These are phyloP conservation scores for Dictyostelium capitatum DNA, from an alignment of 78 protist species.

Conservation along the genomic window DNA sequence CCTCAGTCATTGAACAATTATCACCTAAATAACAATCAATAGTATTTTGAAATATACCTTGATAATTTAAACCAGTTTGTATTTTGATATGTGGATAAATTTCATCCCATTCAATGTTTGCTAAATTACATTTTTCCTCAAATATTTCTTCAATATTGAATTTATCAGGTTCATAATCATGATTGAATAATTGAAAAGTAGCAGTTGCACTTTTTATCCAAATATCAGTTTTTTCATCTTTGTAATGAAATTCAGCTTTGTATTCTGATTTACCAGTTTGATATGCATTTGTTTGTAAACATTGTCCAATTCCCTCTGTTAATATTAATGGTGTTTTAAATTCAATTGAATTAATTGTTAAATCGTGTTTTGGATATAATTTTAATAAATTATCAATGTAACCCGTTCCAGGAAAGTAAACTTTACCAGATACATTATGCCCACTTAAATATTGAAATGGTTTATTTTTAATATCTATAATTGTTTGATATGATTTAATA, in stretches of 20 bases:
- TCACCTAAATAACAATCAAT: not conserved
- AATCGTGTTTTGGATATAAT: constrained; percentile 1
- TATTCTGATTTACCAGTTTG: not conserved
- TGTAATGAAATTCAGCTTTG: not conserved
- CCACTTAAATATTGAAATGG: constrained; percentile 38
- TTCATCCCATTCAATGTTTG: not conserved
- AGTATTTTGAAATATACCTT: not conserved
- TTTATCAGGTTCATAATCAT: not conserved
- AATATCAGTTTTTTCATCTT: not conserved
- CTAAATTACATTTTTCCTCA: not conserved
- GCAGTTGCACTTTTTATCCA: not conserved
- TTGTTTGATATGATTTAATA: constrained; percentile 20
- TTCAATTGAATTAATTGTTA: constrained; percentile 4
- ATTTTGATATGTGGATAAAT: not conserved
- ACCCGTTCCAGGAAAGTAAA: constrained; percentile 10
- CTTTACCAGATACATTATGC: constrained; percentile 21
- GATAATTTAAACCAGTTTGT: not conserved
- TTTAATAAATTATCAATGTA: constrained; percentile 23
- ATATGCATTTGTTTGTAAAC: constrained; percentile 26
- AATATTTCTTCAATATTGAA: not conserved
- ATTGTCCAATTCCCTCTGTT: constrained; percentile 19
- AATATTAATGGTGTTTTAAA: constrained; percentile 54
- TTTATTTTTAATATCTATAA: not conserved
- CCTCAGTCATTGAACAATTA: not conserved
- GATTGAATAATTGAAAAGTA: not conserved